Evolutionary conservation across 1,284 basidiomycete genomes (phyloP).

Genomic region (Phylloporus sp.): DNA sequence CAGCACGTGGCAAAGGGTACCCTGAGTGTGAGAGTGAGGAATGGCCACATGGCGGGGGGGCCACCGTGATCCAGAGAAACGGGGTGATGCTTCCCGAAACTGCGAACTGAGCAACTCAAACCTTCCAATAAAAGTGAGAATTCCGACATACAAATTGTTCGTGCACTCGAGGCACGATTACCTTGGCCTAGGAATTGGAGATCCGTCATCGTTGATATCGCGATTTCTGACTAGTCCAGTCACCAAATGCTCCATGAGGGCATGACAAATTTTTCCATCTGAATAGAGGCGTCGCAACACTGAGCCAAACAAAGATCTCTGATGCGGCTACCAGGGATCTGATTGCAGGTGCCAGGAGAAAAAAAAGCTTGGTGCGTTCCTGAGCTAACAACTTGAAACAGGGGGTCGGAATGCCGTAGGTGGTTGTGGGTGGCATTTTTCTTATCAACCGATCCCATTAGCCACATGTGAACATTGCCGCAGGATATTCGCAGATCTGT

Average conservation of each 20-base stretch:
- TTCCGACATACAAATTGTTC: conserved; percentile 5
- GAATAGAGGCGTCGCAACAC: background rate
- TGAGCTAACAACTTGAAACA: background rate
- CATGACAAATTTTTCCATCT: background rate
- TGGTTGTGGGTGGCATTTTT: background rate
- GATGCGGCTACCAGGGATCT: background rate
- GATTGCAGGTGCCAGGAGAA: background rate
- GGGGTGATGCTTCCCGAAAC: background rate
- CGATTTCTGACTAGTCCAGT: background rate
- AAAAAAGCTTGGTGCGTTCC: background rate
- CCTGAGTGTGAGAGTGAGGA: background rate
- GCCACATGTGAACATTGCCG: conserved; percentile 3
- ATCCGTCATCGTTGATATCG: background rate
- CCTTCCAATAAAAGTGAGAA: background rate
- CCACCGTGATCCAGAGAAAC: too few species aligned
- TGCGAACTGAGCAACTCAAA: background rate
- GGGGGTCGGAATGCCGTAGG: background rate
- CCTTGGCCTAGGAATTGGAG: background rate
- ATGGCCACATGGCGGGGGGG: too few species aligned
- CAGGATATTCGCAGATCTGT: background rate
- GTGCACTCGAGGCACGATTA: background rate
- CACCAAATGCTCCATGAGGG: background rate
- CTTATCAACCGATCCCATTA: background rate
- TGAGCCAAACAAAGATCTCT: background rate
- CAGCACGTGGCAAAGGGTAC: conserved; percentile 12